A percentile compares a stretch with the other conserved stretches of the same genome.
These are phyloP conservation scores for Aspergillus bombycis DNA, from an alignment of 2,329 filamentous ascomycete species.

Conservation along the genomic window DNA sequence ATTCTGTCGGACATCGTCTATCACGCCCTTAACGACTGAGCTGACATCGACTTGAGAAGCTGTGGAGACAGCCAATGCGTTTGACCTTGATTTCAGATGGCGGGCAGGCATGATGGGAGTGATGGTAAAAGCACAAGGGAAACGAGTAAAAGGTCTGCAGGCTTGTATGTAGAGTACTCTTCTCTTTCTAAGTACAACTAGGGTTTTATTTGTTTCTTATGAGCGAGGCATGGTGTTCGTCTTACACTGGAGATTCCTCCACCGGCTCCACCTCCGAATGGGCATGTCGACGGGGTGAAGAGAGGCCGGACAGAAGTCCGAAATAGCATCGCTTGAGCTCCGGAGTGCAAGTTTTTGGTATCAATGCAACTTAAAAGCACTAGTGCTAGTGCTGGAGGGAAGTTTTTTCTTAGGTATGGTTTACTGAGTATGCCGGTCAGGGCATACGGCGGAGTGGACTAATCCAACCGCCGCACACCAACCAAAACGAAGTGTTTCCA, in stretches of 20 bases:
- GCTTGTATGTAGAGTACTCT: not conserved
- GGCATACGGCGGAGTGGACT: not conserved
- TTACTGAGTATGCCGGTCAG: no score
- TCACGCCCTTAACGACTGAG: conserved; percentile 52
- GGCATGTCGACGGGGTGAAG: not conserved
- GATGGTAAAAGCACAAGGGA: not conserved
- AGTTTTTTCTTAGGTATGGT: no score
- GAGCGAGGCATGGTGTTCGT: not conserved
- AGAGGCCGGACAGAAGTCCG: not conserved
- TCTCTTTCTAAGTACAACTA: not conserved
- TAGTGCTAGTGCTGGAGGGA: no score
- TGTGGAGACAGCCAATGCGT: not conserved
- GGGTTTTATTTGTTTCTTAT: not conserved
- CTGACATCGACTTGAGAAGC: not conserved
- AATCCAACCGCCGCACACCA: not conserved
- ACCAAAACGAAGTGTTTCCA: not conserved
- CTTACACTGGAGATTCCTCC: not conserved
- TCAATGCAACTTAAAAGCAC: rapidly evolving
- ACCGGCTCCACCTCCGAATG: not conserved
- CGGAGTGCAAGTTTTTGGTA: no score
- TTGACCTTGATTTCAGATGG: not conserved
- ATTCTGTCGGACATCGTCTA: conserved; percentile 50
- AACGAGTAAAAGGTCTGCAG: not conserved
- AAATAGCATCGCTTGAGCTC: not conserved
- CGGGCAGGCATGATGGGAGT: not conserved